Conservation (phyloP, 768 basidiomycete genomes). For the Dentipellis fragilis region DNA sequence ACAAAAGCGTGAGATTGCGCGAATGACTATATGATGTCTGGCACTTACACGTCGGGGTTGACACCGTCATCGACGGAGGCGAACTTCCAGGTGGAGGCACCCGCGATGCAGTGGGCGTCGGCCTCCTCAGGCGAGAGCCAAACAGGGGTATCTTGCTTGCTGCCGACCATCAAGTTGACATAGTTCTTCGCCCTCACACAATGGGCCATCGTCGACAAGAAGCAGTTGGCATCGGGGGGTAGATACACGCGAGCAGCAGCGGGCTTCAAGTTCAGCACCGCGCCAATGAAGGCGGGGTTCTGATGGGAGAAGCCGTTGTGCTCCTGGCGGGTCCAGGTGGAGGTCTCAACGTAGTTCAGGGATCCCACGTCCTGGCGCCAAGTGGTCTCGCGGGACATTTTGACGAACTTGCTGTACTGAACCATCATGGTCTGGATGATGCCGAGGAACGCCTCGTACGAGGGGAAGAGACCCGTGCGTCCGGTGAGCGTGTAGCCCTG, state of each 20-base stretch:
- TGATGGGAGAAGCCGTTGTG: slow-evolving; percentile 91
- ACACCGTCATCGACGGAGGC: slow-evolving; percentile 66
- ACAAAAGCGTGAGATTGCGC: not conserved
- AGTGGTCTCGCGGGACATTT: slow-evolving; percentile 59
- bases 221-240: slow-evolving; percentile 86
- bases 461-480: slow-evolving; percentile 76
- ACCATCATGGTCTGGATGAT: slow-evolving; percentile 88
- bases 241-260: slow-evolving; percentile 67
- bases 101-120: slow-evolving; percentile 74
- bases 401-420: slow-evolving; percentile 81
- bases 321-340: slow-evolving; percentile 77
- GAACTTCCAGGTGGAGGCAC: slow-evolving; percentile 81
- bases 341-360: slow-evolving; percentile 82
- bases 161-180: slow-evolving; percentile 81
- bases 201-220: slow-evolving; percentile 75
- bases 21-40: not conserved
- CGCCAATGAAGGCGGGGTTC: slow-evolving; percentile 78
- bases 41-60: slow-evolving; percentile 56
- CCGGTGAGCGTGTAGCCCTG: slow-evolving; percentile 92
- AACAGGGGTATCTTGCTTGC: slow-evolving; percentile 74
- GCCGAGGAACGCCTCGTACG: slow-evolving; percentile 86
- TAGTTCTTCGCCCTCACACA: slow-evolving; percentile 80
- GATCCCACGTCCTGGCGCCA: slow-evolving; percentile 69
- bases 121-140: slow-evolving; percentile 75
- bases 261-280: slow-evolving; percentile 73